Conservation (phyloP, 2,329 filamentous ascomycete species). For the Celoporthe dispersa region DNA sequence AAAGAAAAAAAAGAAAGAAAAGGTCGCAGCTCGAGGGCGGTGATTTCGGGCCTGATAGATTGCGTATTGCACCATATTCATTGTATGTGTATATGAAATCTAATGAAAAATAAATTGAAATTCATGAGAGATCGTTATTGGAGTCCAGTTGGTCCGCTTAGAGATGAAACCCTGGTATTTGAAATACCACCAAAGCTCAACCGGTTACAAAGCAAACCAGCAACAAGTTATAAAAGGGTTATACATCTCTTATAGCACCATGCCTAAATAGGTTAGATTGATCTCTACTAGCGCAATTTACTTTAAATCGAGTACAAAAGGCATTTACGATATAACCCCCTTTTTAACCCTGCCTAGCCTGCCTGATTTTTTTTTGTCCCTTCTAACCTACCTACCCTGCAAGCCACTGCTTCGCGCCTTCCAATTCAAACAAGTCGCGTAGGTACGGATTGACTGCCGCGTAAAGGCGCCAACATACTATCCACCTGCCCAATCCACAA, state of each 20-base stretch:
- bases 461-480: not conserved
- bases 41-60: not conserved
- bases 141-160: no score
- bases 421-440: not conserved
- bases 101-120: not conserved
- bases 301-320: not conserved
- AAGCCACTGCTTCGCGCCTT: not conserved
- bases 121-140: no score
- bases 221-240: not conserved
- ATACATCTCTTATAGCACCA: not conserved
- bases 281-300: not conserved
- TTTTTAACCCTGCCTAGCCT: not conserved
- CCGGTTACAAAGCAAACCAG: not conserved
- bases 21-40: no score
- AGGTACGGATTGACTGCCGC: not conserved
- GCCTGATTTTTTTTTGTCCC: not conserved
- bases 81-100: not conserved
- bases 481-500: no score
- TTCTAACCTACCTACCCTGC: not conserved
- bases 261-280: not conserved
- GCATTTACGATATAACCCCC: not conserved
- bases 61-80: not conserved
- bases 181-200: no score
- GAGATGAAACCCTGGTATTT: not conserved
- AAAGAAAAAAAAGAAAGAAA: not conserved